phyloP scores from a whole-genome alignment of 1,284 basidiomycete species.

The Anthracocystis walkeri region DNA sequence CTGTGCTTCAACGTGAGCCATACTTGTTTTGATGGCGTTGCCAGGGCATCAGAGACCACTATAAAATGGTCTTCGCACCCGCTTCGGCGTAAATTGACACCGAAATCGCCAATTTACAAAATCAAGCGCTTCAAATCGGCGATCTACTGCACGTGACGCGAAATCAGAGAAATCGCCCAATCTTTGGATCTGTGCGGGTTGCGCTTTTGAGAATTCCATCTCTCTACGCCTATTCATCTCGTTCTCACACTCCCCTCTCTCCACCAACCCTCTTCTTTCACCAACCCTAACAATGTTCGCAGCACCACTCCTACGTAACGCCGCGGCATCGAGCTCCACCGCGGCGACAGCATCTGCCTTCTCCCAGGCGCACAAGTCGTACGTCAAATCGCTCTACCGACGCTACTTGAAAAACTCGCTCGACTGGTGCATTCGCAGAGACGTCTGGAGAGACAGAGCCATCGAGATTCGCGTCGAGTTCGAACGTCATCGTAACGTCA shows the following conservation, averaged over 20 bases:
- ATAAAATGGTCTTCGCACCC: neutral
- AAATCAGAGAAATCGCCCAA: neutral
- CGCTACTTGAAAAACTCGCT: constrained; percentile 85
- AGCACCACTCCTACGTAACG: constrained; percentile 33
- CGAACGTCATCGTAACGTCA: constrained; percentile 88
- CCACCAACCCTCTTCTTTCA: neutral
- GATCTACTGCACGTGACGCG: constrained; percentile 7
- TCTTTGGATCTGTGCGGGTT: constrained; percentile 5
- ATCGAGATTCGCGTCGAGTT: constrained; percentile 89
- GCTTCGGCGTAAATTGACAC: neutral
- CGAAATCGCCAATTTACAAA: neutral
- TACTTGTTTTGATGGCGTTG: too few relatives aligned
- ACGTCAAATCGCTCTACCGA: constrained; percentile 91
- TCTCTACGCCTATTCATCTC: neutral
- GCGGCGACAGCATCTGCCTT: constrained; percentile 71
- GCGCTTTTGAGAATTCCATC: neutral
- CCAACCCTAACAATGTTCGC: constrained; percentile 26
- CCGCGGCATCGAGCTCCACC: constrained; percentile 26
- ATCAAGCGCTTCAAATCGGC: neutral
- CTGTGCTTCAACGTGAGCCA: neutral
- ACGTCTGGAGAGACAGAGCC: constrained; percentile 85
- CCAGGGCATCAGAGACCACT: neutral
- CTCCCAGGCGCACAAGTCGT: constrained; percentile 81
- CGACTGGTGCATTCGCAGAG: constrained; percentile 87
- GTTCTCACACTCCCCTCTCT: constrained; percentile 1